A percentile compares a stretch with the other conserved stretches of the same genome.
Evolutionary conservation across 306 rosid genomes (phyloP).

Genomic region (Acacia melanoxylon): DNA sequence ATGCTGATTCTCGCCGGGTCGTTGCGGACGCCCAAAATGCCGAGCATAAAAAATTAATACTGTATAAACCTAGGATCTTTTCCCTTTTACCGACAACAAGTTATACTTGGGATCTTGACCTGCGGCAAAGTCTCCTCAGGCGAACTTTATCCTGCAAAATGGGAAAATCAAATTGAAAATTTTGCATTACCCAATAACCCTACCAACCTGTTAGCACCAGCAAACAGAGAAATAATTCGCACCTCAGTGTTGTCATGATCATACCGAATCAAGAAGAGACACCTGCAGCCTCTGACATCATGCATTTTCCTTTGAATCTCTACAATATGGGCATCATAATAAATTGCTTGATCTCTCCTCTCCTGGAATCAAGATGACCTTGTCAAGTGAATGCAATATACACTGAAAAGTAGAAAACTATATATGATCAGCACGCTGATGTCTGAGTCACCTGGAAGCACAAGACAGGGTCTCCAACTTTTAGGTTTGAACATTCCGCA

Average conservation of each 20-base stretch:
- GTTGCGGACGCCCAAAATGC: neutral
- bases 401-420: neutral
- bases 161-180: neutral
- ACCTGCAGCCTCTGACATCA: constrained; percentile 95
- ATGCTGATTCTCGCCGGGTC: neutral
- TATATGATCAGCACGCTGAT: neutral
- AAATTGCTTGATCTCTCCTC: constrained; percentile 83
- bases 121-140: constrained; percentile 77
- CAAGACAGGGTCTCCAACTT: constrained; percentile 74
- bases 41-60: neutral
- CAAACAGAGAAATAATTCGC: constrained; percentile 29
- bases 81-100: neutral
- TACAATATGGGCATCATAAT: constrained; percentile 77
- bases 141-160: constrained; percentile 71
- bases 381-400: constrained; percentile 24
- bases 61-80: neutral
- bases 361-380: constrained; percentile 49
- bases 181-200: neutral
- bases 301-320: constrained; percentile 85
- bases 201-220: neutral
- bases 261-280: constrained; percentile 73
- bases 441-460: constrained; percentile 79
- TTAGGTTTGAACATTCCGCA: constrained; percentile 68
- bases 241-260: constrained; percentile 81
- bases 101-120: constrained; percentile 37